Evolutionary conservation across 106 monocot genomes (phyloP), one percentile per base, ranked within the genome.

Genomic region (Vanilla planifolia): DNA sequence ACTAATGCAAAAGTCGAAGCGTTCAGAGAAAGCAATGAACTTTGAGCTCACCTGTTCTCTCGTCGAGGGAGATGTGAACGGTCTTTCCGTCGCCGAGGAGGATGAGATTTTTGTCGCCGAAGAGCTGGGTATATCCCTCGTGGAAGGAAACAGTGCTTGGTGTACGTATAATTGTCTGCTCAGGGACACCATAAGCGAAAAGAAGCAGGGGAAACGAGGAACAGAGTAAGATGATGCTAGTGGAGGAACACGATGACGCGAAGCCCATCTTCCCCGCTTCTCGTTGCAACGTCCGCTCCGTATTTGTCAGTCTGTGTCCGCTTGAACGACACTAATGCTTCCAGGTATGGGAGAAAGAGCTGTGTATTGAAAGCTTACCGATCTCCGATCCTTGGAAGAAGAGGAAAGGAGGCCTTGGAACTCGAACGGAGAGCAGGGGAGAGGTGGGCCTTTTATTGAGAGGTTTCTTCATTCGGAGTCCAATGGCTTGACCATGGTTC

Each of bases 111-210:
- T 11, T 23, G 62, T 77, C 85, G 23, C 85, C 85, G 53, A 85
- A 85, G 57, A 85, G 61, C 58, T 69, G 77, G 15, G 73, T 80
- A 73, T 71, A 85, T 8, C 67, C 80, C n/a, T 85, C 85, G 1
- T 80, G 77, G 42, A 85, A 85, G 6, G 80, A 51, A 19, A 79
- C 28, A 11, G 59, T 30, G 22, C 21, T 52, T 25, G 60, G 33
- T 47, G 43, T 60, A 13, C 27, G 63, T 15, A 73, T 19, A 22
- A 27, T 11, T 16, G 35, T 36, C 57, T 33, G 57, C 35, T 7
- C n/a, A 0, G 57, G 57, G 28, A 53, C 5, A 36, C 26, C 4
- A 34, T 8, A 45, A 27, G 34, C 34, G 32, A n/a, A 20, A 23
- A 27, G 68, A 22, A 17, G 8, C 25, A 16, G 14, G 2, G 55